Conservation (phyloP, 495 filamentous ascomycete species). For the Penicillium egyptiacum region DNA sequence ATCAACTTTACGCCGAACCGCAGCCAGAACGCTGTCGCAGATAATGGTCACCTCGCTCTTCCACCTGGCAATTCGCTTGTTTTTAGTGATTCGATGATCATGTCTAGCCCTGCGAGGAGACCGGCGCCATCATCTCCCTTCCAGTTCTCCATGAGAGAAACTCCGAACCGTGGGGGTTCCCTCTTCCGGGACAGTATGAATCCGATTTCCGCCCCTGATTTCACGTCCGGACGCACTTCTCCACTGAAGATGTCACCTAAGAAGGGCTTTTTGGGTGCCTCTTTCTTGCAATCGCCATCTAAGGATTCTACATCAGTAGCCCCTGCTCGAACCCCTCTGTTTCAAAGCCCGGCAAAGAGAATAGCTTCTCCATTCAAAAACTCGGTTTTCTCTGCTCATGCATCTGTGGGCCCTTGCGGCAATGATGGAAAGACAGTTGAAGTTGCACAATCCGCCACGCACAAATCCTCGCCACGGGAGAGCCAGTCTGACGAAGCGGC, state of each 20-base stretch:
- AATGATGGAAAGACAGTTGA: background rate
- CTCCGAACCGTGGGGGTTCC: slow-evolving; percentile 29
- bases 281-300: slow-evolving; percentile 31
- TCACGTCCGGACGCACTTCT: slow-evolving; percentile 30
- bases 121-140: slow-evolving; percentile 51
- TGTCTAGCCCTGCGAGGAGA: slow-evolving; percentile 52
- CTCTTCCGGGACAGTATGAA: slow-evolving; percentile 23
- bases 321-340: slow-evolving; percentile 34
- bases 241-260: slow-evolving; percentile 49
- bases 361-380: slow-evolving; percentile 42
- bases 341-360: slow-evolving; percentile 47
- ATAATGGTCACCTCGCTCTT: slow-evolving; percentile 28
- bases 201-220: slow-evolving; percentile 27
- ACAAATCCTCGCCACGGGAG: background rate
- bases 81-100: slow-evolving; percentile 39
- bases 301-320: slow-evolving; percentile 36
- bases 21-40: slow-evolving; percentile 21
- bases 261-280: slow-evolving; percentile 41
- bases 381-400: slow-evolving; percentile 23
- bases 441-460: background rate
- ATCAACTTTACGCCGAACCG: slow-evolving; percentile 36
- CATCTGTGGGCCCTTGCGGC: background rate
- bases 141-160: slow-evolving; percentile 44
- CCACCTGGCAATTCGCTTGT: slow-evolving; percentile 33
- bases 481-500: background rate